Evolutionary conservation across 83 land plant genomes (phyloP), one percentile per base, ranked within the genome.

Genomic region (Larix sibirica): DNA sequence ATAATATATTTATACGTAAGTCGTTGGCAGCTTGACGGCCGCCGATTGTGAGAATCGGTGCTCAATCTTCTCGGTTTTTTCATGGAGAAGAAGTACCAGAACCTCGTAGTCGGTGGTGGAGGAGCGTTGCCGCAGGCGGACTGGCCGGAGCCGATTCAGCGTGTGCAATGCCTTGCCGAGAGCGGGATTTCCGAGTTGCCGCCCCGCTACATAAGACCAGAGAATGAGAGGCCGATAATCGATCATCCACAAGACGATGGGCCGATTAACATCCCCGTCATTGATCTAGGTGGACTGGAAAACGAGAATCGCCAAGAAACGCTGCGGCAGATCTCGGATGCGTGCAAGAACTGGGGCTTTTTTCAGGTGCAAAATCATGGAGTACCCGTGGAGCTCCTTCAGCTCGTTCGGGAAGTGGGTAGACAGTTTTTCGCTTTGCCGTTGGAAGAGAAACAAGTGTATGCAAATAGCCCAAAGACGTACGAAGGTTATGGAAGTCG

Each of bases 401-500:
- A 74, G 31, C 79, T 31, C 38, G 80, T 80, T 2, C 66, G 85
- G 61, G 87, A 75, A 7, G 85, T 80, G 28, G 86, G 90, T 83
- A 62, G 92, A 1, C 87, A 79, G 24, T 95, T 95, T 77, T 95
- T 95, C 82, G 33, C 84, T 6, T 79, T 85, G 33, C 95, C 96
- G 0, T 42, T 92, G 79, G 93, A 87, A 67, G 78, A 83, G 56
- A 94, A 95, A 82, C 88, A 90, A 76, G 80, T 5, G 2, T 94
- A 90, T 69, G 93, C 94, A 14, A 90, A 88, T 79, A 67, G 79
- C 14, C 98, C 96, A 1, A 80, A 23, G 73, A 94, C 91, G 6
- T 91, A 92, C 74, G 95, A 94, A 56, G 95, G 98, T 26, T 94
- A 90, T 33, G 98, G 93, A 0, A 93, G 96, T 71, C 89, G 94